Conservation (phyloP, 1,139 yeast genomes). For the Ogataea hybrid region DNA sequence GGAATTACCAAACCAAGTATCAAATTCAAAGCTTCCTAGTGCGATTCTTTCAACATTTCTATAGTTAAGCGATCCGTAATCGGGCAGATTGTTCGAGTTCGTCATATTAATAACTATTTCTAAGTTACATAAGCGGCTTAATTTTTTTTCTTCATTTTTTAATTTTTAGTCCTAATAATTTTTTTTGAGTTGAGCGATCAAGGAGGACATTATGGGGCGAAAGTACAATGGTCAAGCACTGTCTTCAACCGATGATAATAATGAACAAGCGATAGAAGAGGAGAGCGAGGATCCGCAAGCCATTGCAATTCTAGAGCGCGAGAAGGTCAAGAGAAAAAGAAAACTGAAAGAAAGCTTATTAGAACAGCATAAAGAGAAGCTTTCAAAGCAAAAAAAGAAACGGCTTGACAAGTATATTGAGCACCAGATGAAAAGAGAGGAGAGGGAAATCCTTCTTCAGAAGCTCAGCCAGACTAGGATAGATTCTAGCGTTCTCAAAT, state of each 20-base stretch:
- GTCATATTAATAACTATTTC: background rate
- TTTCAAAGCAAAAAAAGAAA: slow-evolving; percentile 74
- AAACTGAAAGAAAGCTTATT: slow-evolving; percentile 58
- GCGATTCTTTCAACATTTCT: slow-evolving; percentile 65
- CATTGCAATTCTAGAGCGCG: slow-evolving; percentile 49
- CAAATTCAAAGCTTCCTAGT: slow-evolving; percentile 62
- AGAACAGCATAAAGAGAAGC: slow-evolving; percentile 60
- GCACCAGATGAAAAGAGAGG: slow-evolving; percentile 87
- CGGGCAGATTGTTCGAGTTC: slow-evolving; percentile 10
- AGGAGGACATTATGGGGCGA: slow-evolving; percentile 8
- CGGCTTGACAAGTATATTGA: slow-evolving; percentile 76
- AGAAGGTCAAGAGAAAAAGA: slow-evolving; percentile 63
- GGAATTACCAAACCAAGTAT: slow-evolving; percentile 85
- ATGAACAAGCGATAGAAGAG: slow-evolving; percentile 80
- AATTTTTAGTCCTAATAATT: background rate
- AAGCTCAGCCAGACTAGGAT: slow-evolving; percentile 71
- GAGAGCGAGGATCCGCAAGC: slow-evolving; percentile 1
- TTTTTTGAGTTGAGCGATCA: too few species aligned
- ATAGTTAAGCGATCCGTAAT: slow-evolving; percentile 57
- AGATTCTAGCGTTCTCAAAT: slow-evolving; percentile 66
- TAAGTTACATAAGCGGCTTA: slow-evolving; percentile 6
- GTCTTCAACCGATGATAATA: slow-evolving; percentile 38
- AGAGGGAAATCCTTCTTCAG: slow-evolving; percentile 72
- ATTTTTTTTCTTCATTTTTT: background rate
- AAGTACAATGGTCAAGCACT: slow-evolving; percentile 33